Evolutionary conservation across 805 yeast species (phyloP).

Genomic region (Kodamaea kaohsiungensis): DNA sequence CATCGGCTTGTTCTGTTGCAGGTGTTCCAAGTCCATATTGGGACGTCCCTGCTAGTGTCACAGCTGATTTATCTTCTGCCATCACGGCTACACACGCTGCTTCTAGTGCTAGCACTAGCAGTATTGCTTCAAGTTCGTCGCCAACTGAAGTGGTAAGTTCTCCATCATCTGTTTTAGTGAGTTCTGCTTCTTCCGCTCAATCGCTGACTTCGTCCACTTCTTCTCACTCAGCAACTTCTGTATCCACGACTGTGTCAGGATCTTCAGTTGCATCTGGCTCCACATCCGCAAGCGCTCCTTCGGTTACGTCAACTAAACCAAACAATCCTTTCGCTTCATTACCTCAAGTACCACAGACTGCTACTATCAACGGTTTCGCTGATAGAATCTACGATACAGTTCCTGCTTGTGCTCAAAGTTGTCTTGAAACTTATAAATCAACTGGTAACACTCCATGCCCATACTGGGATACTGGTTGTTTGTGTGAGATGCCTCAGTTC

Average conservation of each 20-base stretch:
- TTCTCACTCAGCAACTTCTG: too few relatives aligned
- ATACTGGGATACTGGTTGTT: constrained; percentile 49
- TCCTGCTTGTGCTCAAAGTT: constrained; percentile 40
- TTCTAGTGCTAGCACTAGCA: constrained; percentile 11
- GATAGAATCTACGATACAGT: constrained; percentile 33
- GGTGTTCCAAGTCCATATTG: constrained; percentile 38
- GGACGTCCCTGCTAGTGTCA: constrained; percentile 25
- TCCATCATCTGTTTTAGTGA: too few relatives aligned
- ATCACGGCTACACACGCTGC: constrained; percentile 17
- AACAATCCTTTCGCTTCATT: too few relatives aligned
- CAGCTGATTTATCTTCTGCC: constrained; percentile 28
- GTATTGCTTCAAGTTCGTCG: too few relatives aligned
- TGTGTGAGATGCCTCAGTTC: constrained; percentile 43
- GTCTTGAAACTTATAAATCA: constrained; percentile 14
- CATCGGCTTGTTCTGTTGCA: constrained; percentile 33
- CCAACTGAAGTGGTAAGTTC: too few relatives aligned
- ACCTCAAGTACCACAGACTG: constrained; percentile 10
- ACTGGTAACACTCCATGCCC: constrained; percentile 44
- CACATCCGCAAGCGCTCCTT: too few relatives aligned
- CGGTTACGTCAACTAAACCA: too few relatives aligned
- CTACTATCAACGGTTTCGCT: constrained; percentile 45
- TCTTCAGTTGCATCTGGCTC: too few relatives aligned
- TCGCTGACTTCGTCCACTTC: too few relatives aligned
- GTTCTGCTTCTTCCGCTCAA: too few relatives aligned
- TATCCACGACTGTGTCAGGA: too few relatives aligned